Base-by-base conservation (phyloP, 2,329 filamentous ascomycete genomes). In the Colletotrichum sublineola region DNA sequence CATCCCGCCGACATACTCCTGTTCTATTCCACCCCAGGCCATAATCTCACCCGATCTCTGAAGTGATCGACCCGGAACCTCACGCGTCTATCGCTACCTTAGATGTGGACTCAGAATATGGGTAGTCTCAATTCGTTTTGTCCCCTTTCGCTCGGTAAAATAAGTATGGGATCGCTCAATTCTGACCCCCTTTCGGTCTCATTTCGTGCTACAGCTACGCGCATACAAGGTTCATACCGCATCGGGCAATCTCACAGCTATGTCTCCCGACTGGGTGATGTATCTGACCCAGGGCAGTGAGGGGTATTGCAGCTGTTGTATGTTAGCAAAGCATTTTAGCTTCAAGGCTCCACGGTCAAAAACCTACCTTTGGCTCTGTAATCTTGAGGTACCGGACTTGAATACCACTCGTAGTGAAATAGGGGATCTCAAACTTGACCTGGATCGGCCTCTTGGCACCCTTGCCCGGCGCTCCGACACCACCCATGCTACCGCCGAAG, bases 341-440 rank as follows among this genome's bases (percentile, higher is more conserved):
- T 29, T 18, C 24, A 31, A 63, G 46, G n/a, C 20, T 18, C 29
- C 8, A 46, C 60, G n/a, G 3, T 9, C 18, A 31, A 2, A 42
- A 12, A 82, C 90, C 79, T 86, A 97, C 96, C 94, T 99, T 99
- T 58, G 96, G 96, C 84, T 99, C 96, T 75, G 97, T 98, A 79
- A 99, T 99, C 89, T 99, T 99, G 82, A 99, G 84, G 82, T 99
- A 99, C 79, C 96, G 91, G 78, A 99, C 96, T 83, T 99, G 97
- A 77, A 99, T 99, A 75, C 96, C 96, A 84, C 94, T 97, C 3
- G 97, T 99, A n/a, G 96, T 99, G 82, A 99, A 99, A 84, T 99
- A 99, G n/a, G 96, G 96, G 80, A 99, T 99, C 86, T 99, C 96
- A 81, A 99, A 99, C 86, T 99, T 99, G 85, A 99, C 96, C 82